Percentiles rank a stretch among this genome's conserved stretches.
Conservation (phyloP, 768 basidiomycete genomes). For the Epithele typhae region DNA sequence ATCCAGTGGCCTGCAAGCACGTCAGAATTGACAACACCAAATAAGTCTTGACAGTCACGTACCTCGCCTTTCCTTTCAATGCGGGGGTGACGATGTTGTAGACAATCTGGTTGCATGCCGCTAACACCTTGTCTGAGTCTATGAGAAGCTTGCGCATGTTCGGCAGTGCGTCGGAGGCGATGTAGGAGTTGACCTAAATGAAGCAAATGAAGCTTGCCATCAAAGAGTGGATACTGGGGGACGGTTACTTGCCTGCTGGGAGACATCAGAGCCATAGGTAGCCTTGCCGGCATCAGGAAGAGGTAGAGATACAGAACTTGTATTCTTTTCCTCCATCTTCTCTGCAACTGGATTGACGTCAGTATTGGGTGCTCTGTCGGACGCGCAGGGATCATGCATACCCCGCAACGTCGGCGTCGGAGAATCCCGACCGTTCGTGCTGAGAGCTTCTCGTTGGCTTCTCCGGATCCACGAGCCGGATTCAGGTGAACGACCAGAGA, state of each 20-base stretch:
- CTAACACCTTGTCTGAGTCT: conserved; percentile 78
- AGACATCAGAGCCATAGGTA: conserved; percentile 35
- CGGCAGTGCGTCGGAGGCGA: conserved; percentile 67
- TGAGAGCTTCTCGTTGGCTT: conserved; percentile 54
- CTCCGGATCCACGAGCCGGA: conserved; percentile 79
- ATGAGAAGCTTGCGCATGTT: conserved; percentile 72
- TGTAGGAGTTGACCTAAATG: conserved; percentile 64
- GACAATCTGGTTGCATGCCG: conserved; percentile 78
- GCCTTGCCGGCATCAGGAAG: conserved; percentile 29
- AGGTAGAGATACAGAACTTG: conserved; percentile 37
- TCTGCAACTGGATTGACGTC: too few species aligned
- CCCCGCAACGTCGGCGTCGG: conserved; percentile 60
- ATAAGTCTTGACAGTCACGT: conserved; percentile 13
- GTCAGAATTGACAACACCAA: conserved; percentile 9
- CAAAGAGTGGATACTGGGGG: background rate
- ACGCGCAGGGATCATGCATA: too few species aligned
- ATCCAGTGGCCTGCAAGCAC: conserved; percentile 64
- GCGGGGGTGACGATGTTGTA: conserved; percentile 81
- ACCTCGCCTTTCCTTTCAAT: conserved; percentile 76
- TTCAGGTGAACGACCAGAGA: conserved; percentile 72
- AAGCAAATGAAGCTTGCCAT: background rate
- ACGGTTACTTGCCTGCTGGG: conserved; percentile 39
- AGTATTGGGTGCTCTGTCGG: too few species aligned
- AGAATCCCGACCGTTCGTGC: conserved; percentile 67
- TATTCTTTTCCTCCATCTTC: conserved; percentile 62